Percentiles rank a stretch among this genome's conserved stretches.
These are phyloP conservation scores for Sanghuangporus weigelae DNA, from an alignment of 1,284 basidiomycete species.

Conservation along the genomic window DNA sequence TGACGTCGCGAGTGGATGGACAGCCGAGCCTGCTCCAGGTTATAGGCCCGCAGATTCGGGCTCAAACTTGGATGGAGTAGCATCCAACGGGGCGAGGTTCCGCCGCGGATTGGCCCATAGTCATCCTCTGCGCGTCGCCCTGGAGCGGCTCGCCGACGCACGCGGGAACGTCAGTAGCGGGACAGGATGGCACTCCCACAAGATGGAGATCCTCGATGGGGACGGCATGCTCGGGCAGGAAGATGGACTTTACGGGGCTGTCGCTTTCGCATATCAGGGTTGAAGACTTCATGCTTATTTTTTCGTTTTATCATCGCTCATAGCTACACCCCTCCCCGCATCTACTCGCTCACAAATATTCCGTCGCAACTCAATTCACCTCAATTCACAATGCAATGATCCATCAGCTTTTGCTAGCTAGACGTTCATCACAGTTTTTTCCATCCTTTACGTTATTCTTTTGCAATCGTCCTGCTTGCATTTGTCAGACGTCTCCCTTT, in stretches of 20 bases:
- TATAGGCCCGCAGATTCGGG: not conserved
- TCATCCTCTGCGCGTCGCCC: conserved; percentile 65
- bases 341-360: too few species aligned
- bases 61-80: not conserved
- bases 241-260: conserved; percentile 90
- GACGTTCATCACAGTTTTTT: too few species aligned
- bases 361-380: too few species aligned
- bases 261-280: conserved; percentile 87
- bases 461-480: too few species aligned
- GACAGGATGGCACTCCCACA: conserved; percentile 92
- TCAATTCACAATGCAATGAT: too few species aligned
- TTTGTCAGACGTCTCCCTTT: not conserved
- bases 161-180: conserved; percentile 88
- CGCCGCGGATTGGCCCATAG: conserved; percentile 54
- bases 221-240: conserved; percentile 89
- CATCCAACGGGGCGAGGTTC: conserved; percentile 24
- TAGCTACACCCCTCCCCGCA: not conserved
- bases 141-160: conserved; percentile 71
- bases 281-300: conserved; percentile 29
- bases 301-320: not conserved
- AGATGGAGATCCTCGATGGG: conserved; percentile 94
- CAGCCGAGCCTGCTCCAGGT: conserved; percentile 27
- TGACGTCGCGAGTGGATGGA: conserved; percentile 82
- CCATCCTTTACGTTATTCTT: too few species aligned
- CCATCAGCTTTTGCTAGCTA: too few species aligned